phyloP scores from a whole-genome alignment of 495 filamentous ascomycete genomes.

The Cryomyces antarcticus region DNA sequence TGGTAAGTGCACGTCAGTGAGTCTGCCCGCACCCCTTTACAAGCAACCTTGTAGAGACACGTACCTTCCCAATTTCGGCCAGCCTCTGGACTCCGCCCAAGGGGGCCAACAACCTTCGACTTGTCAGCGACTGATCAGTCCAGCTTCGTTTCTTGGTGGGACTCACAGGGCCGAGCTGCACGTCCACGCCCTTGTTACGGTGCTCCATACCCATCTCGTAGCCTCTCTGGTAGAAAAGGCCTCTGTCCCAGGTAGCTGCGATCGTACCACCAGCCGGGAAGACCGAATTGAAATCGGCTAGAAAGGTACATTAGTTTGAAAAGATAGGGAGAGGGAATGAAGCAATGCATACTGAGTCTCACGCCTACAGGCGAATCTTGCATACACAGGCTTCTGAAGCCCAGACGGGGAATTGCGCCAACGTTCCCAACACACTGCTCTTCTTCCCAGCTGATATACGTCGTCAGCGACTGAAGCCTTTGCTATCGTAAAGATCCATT shows the following conservation, averaged over 20 bases:
- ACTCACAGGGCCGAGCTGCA: conserved; percentile 59
- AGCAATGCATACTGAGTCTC: conserved; percentile 18
- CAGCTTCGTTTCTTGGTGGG: too few species aligned
- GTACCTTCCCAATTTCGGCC: conserved; percentile 65
- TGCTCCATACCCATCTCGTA: conserved; percentile 16
- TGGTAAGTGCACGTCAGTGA: neutral
- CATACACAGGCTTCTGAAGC: conserved; percentile 59
- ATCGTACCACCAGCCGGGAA: conserved; percentile 17
- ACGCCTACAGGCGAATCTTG: conserved; percentile 78
- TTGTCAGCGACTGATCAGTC: too few species aligned
- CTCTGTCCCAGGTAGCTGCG: conserved; percentile 18
- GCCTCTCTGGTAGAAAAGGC: conserved; percentile 12
- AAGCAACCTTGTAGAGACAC: neutral
- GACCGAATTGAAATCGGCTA: conserved; percentile 22
- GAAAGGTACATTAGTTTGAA: neutral
- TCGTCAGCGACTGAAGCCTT: neutral
- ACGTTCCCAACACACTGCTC: conserved; percentile 43
- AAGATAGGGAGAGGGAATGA: neutral
- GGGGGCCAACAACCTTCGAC: conserved; percentile 37
- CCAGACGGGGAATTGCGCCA: conserved; percentile 47
- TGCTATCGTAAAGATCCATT: neutral
- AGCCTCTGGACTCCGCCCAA: conserved; percentile 23
- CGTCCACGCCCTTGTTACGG: conserved; percentile 32
- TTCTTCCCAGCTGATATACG: conserved; percentile 32
- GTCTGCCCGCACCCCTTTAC: neutral